Base-by-base conservation (phyloP, 2,329 filamentous ascomycete genomes). In the Aspergillus fijiensis region DNA sequence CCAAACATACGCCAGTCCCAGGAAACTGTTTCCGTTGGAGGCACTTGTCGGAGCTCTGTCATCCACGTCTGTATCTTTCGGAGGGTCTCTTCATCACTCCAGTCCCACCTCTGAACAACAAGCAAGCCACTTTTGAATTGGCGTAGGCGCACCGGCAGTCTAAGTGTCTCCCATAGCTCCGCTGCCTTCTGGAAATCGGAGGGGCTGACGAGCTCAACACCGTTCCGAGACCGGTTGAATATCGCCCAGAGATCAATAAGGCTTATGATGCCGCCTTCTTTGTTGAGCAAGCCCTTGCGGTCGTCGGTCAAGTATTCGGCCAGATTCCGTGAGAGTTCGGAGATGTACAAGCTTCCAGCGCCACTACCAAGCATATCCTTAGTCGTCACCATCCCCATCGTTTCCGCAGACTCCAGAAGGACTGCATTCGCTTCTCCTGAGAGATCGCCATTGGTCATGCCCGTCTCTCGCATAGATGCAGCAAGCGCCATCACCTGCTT, bases 401-500 rank as follows among this genome's bases (percentile, higher is more conserved):
- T 91, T 59, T 87, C 91, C 5, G 89, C 90, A 1, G 91, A 96
- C 71, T 96, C 89, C 1, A 89, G 91, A 9, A 96, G 82, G 2
- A 96, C 80, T 9, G 86, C 87, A 66, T 84, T 90, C 11, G 91
- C 87, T 73, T 95, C 91, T 0, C 85, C 83, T 5, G 83, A 86
- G 14, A 80, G 83, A n/a, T 82, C 84, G 23, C 84, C 85, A 21
- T 81, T 78, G 10, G 82, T 80, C 62, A 85, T 85, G 2, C 81
- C 80, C 0, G 82, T 80, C 70, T 93, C 89, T 12, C 86, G 82
- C 67, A 98, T 94, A 16, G 87, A 87, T 75, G 98, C 94, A 0
- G 95, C 95, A 48, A 99, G 87, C 5, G 92, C 92, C 54, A 98
- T 89, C 52, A 99, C 92, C 72, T 99, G 92, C 73, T 98, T 97